Conservation (phyloP, 768 basidiomycete genomes). For the Suillus hirtellus region DNA sequence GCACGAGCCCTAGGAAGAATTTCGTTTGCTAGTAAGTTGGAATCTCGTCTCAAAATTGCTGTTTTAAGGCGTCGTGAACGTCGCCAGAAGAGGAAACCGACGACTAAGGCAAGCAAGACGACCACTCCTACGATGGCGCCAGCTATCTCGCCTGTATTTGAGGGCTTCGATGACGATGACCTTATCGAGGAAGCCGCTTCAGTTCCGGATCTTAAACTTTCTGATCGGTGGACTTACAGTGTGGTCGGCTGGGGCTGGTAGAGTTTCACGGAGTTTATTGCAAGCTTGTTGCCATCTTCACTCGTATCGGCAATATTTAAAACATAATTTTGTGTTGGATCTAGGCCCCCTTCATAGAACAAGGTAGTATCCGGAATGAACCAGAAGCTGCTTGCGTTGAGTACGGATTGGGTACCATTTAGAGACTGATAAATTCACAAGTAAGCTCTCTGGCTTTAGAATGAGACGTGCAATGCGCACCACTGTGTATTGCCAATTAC, state of each 20-base stretch:
- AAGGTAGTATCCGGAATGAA: slow-evolving; percentile 20
- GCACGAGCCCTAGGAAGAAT: background rate
- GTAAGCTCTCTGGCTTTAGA: background rate
- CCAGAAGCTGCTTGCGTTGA: slow-evolving; percentile 26
- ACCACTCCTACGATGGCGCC: slow-evolving; percentile 19
- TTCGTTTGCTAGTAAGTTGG: background rate
- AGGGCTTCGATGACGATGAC: slow-evolving; percentile 3
- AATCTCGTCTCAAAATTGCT: background rate
- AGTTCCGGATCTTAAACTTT: slow-evolving; percentile 1
- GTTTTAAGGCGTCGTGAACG: background rate
- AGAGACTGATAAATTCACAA: slow-evolving; percentile 4
- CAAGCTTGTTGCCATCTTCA: slow-evolving; percentile 10
- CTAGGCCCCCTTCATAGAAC: slow-evolving; percentile 16
- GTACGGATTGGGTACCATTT: slow-evolving; percentile 7
- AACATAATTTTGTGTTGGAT: slow-evolving; percentile 13
- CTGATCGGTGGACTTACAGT: slow-evolving; percentile 4
- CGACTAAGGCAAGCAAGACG: slow-evolving; percentile 8
- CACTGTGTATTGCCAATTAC: slow-evolving; percentile 27
- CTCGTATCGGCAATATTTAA: slow-evolving; percentile 16
- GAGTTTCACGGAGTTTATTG: slow-evolving; percentile 19
- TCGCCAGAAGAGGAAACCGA: slow-evolving; percentile 12
- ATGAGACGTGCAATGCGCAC: slow-evolving; percentile 14
- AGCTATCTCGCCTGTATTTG: slow-evolving; percentile 20
- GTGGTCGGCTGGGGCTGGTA: slow-evolving; percentile 11
- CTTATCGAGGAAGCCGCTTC: background rate